Base-by-base conservation (phyloP, 495 filamentous ascomycete species). In the Aspergillus conjunctus region DNA sequence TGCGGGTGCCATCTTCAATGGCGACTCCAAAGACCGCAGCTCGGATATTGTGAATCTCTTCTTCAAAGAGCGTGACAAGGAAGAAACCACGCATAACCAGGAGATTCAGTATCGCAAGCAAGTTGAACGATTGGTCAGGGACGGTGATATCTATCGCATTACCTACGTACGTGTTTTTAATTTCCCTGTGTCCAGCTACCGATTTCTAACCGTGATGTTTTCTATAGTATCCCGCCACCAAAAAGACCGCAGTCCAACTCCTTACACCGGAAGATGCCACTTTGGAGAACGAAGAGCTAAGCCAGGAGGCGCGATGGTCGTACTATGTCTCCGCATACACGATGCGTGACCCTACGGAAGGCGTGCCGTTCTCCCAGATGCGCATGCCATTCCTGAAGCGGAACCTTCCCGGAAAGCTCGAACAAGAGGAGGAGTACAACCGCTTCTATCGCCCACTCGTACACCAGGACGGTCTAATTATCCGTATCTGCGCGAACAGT, bases 241-340 rank as follows among this genome's bases (percentile, higher is more conserved):
- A 79, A 58, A 83, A 86, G 61, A 83, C 87, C 8, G 82, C 80
- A 9, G 71, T 92, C 2, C 87, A 87, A 51, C 86, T 92, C 66
- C 78, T 95, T 59, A 89, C 88, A 48, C 87, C 83, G 54, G 91
- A 92, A 61, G 92, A 96, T 63, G 84, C 87, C 5, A 95, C 91
- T 0, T 89, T 93, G 66, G 85, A 91, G 54, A 79, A 77, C 54
- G 80, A 82, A 33, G 81, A 83, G 21, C 69, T 88, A 32, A 82
- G 77, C 61, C 72, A 78, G 31, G 82, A 86, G 56, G 81, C 82
- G 48, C 81, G 81, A 52, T 98, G 93, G 93, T 88, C 90, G 51
- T 93, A 93, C 79, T 99, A 99, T 69, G 89, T 96, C 44, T 91
- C 91, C 43, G 90, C 92, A 10, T 99, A 89, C 74, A 87, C 88